Conservation (phyloP, 768 basidiomycete species). For the Russula dissimulans region DNA sequence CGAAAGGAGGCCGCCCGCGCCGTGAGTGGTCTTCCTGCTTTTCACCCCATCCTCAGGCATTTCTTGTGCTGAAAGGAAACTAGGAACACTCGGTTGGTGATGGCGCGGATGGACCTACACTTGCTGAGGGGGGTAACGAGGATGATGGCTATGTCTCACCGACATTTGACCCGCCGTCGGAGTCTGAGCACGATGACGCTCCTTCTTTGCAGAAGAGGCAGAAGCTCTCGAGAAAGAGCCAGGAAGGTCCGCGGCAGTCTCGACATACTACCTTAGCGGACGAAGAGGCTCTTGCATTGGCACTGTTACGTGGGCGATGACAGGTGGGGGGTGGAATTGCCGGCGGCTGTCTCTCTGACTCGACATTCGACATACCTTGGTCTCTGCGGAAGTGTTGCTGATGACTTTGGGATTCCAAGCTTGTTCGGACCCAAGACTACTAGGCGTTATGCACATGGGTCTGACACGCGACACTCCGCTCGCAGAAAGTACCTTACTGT, state of each 20-base stretch:
- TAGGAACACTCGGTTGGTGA: constrained; percentile 21
- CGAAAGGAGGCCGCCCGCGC: constrained; percentile 63
- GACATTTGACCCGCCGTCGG: constrained; percentile 46
- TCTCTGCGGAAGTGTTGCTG: no score
- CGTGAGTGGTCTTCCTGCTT: constrained; percentile 17
- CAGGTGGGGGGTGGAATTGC: not conserved
- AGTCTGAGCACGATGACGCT: constrained; percentile 25
- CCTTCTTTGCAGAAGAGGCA: constrained; percentile 27
- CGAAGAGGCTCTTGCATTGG: constrained; percentile 58
- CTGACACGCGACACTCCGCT: no score
- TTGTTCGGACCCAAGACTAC: no score
- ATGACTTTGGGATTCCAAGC: no score
- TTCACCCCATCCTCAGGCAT: not conserved
- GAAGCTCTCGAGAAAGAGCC: constrained; percentile 20
- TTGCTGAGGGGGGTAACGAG: constrained; percentile 31
- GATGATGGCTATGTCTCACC: constrained; percentile 68
- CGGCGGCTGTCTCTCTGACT: no score
- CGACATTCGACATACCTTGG: no score
- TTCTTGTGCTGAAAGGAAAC: not conserved
- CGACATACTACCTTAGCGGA: constrained; percentile 35
- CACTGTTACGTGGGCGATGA: constrained; percentile 37
- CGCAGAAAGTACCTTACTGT: no score
- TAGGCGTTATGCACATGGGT: no score
- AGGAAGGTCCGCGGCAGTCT: constrained; percentile 19
- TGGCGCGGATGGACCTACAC: constrained; percentile 23